phyloP scores from a whole-genome alignment of 352 stramenopile species.

The Phytophthora uliginosa region DNA sequence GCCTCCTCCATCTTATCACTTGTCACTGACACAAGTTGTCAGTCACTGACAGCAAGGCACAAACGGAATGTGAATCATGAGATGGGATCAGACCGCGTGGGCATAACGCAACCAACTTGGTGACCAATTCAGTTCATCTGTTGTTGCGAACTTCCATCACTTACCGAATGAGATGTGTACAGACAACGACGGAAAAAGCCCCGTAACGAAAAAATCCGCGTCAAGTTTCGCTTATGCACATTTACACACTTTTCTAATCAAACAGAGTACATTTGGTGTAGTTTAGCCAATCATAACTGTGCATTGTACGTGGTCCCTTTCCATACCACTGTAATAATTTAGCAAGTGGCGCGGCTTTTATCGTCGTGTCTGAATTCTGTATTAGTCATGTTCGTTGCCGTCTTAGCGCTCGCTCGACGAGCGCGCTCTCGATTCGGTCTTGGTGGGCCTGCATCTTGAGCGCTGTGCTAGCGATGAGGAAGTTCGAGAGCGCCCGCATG shows the following conservation, averaged over 20 bases:
- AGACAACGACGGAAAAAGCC: too few species aligned
- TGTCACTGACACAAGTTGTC: background rate
- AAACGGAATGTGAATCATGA: background rate
- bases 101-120: background rate
- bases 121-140: background rate
- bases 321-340: too few species aligned
- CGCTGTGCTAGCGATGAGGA: conserved; percentile 44
- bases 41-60: background rate
- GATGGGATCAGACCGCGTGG: background rate
- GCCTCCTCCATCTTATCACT: conserved; percentile 6
- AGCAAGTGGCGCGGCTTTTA: too few species aligned
- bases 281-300: too few species aligned
- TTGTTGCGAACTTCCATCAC: too few species aligned
- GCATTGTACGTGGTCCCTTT: too few species aligned
- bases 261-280: too few species aligned
- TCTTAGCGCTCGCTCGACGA: conserved; percentile 16
- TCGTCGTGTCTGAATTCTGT: too few species aligned
- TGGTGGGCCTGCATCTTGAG: conserved; percentile 43
- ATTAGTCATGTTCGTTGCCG: conserved; percentile 2
- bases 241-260: too few species aligned
- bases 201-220: too few species aligned
- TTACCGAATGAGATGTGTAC: too few species aligned
- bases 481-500: conserved; percentile 43
- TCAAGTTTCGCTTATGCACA: too few species aligned
- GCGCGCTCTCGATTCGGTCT: conserved; percentile 51